Percentiles rank a stretch among this genome's conserved stretches.
phyloP scores from a whole-genome alignment of 495 filamentous ascomycete genomes.

The Elaphomyces granulatus region DNA sequence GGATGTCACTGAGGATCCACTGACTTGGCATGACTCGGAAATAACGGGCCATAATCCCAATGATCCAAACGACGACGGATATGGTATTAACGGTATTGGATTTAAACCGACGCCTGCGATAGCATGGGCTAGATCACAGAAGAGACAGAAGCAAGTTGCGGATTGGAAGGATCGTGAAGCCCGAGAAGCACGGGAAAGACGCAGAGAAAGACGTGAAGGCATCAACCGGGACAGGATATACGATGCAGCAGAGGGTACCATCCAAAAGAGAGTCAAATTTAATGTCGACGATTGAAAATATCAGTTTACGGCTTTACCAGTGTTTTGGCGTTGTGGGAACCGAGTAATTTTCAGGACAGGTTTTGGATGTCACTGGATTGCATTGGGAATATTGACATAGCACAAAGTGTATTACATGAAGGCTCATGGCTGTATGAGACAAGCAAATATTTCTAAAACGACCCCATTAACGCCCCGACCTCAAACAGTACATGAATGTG shows the following conservation, averaged over 20 bases:
- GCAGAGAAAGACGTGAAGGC: conserved; percentile 49
- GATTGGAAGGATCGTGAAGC: conserved; percentile 76
- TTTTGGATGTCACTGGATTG: no score
- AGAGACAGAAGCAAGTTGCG: conserved; percentile 63
- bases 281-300: conserved; percentile 9
- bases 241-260: conserved; percentile 19
- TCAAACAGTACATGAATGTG: conserved; percentile 13
- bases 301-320: background rate
- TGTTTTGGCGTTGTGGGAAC: background rate
- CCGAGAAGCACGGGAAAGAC: conserved; percentile 61
- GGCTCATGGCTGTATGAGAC: conserved; percentile 1
- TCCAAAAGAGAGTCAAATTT: conserved; percentile 34
- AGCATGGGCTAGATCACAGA: conserved; percentile 60
- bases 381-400: no score
- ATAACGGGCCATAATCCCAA: conserved; percentile 68
- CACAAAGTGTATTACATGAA: conserved; percentile 4
- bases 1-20: conserved; percentile 25
- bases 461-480: conserved; percentile 25
- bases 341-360: no score
- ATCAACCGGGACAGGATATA: conserved; percentile 18
- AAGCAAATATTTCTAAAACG: no score
- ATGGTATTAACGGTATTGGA: conserved; percentile 78
- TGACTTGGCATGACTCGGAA: conserved; percentile 74
- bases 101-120: conserved; percentile 79
- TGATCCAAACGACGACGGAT: conserved; percentile 63